A percentile compares a stretch with the other conserved stretches of the same genome.
These are phyloP conservation scores for Medicago truncatula DNA, from an alignment of 306 rosid genomes.

Conservation along the genomic window MtrunA17r5.0-ANR NC_053042.1:39895001-39895500, in stretches of 20 bases:
- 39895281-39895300: conserved; percentile 57
- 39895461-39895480: conserved; percentile 81
- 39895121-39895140: conserved; percentile 38
- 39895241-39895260: conserved; percentile 97
- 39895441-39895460: conserved; percentile 74
- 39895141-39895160: conserved; percentile 32
- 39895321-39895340: conserved; percentile 62
- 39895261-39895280: conserved; percentile 65
- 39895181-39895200: conserved; percentile 54
- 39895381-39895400: conserved; percentile 46
- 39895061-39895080: conserved; percentile 43
- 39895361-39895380: conserved; percentile 51
- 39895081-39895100: conserved; percentile 38
- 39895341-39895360: conserved; percentile 58
- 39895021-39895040: conserved; percentile 2
- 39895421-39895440: conserved; percentile 70
- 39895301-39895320: conserved; percentile 50
- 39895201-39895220: conserved; percentile 50
- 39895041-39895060: conserved; percentile 39
- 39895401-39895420: conserved; percentile 63
- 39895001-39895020: conserved; percentile 5
- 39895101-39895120: conserved; percentile 41
- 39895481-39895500: conserved; percentile 64
- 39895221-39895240: conserved; percentile 90
- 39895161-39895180: conserved; percentile 51